These are phyloP conservation scores for Albophoma yamanashiensis DNA, from an alignment of 2,329 filamentous ascomycete genomes.

Conservation along the genomic window DNA sequence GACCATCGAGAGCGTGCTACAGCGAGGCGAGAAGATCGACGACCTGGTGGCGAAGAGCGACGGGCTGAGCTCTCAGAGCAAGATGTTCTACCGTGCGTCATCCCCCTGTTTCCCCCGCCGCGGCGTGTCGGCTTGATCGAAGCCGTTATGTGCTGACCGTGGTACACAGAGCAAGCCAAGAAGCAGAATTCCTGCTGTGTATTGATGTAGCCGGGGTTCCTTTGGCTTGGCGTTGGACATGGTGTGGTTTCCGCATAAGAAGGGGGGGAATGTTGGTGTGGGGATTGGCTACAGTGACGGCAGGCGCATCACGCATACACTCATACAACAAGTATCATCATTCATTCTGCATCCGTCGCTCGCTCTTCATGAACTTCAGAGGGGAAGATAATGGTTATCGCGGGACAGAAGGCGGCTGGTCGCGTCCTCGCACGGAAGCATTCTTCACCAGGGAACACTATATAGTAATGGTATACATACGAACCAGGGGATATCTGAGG, in stretches of 20 bases:
- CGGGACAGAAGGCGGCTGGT: background rate
- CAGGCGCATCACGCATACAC: slow-evolving; percentile 10
- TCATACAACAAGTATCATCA: background rate
- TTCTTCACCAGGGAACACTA: background rate
- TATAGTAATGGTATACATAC: background rate
- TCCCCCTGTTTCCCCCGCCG: background rate
- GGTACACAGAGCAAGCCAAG: slow-evolving; percentile 50
- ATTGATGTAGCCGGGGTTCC: slow-evolving; percentile 43
- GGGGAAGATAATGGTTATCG: background rate
- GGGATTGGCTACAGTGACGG: slow-evolving; percentile 21
- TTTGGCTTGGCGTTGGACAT: slow-evolving; percentile 20
- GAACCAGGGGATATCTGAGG: background rate
- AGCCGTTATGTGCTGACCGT: background rate
- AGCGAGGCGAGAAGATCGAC: slow-evolving; percentile 95
- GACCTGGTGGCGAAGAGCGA: slow-evolving; percentile 89
- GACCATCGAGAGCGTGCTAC: slow-evolving; percentile 79
- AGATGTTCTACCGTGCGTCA: slow-evolving; percentile 85
- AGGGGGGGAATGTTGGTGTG: slow-evolving; percentile 14
- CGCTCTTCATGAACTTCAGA: background rate
- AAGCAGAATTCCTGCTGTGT: slow-evolving; percentile 71
- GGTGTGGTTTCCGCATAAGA: slow-evolving; percentile 17
- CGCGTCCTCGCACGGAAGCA: background rate
- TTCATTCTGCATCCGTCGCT: slow-evolving; percentile 5
- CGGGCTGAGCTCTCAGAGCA: slow-evolving; percentile 80
- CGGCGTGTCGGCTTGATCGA: background rate